Conservation (phyloP, 495 filamentous ascomycete species). For the Lophiostoma macrostomum region DNA sequence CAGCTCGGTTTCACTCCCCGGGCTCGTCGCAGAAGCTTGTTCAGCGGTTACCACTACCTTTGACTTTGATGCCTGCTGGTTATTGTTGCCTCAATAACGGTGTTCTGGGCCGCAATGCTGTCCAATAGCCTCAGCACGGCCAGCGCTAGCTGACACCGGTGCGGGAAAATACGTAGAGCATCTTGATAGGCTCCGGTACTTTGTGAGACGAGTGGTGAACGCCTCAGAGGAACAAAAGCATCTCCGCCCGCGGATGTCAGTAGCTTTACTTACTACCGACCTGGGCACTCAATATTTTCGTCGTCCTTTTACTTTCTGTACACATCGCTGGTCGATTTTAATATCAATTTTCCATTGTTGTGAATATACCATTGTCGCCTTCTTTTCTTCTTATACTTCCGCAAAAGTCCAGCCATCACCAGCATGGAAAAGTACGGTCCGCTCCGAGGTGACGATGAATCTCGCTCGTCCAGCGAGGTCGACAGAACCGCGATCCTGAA, state of each 20-base stretch:
- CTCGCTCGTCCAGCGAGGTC: neutral
- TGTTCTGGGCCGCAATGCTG: neutral
- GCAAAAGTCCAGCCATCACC: neutral
- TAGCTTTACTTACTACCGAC: too few species aligned
- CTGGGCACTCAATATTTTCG: too few species aligned
- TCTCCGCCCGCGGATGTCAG: too few species aligned
- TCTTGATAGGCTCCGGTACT: too few species aligned
- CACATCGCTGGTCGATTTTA: constrained; percentile 1
- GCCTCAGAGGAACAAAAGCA: too few species aligned
- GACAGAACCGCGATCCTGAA: constrained; percentile 20
- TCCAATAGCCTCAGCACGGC: neutral
- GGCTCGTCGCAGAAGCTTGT: constrained; percentile 8
- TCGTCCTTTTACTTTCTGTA: neutral
- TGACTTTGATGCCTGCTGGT: neutral
- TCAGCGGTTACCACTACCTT: constrained; percentile 14
- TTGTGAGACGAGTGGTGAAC: too few species aligned
- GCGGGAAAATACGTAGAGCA: too few species aligned
- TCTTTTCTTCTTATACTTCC: neutral
- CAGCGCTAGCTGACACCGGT: too few species aligned
- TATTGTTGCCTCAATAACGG: neutral
- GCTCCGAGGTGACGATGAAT: neutral
- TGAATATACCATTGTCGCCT: neutral
- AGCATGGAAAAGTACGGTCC: constrained; percentile 13
- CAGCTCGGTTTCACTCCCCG: neutral
- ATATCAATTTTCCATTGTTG: neutral